Base-by-base conservation (phyloP, 1,284 basidiomycete genomes). In the Bondarzewia mesenterica region DNA sequence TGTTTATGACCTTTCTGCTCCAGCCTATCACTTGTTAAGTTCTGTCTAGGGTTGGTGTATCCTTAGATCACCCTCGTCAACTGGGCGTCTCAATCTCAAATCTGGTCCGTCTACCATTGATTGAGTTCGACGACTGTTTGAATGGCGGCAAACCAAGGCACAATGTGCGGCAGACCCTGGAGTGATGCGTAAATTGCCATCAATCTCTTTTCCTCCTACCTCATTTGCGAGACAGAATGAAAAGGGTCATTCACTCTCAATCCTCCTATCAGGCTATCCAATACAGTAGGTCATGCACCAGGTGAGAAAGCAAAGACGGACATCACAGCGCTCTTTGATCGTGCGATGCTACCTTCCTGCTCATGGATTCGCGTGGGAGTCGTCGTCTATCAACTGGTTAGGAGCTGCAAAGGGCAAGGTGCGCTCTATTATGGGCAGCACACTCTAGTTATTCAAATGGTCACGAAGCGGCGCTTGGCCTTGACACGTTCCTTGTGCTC, bases 211-310 rank as follows among this genome's bases (percentile, higher is more conserved):
- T 5, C 21, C 15, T 12, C 5, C 5, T 35, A 8, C 32, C 10
- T 35, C 14, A 39, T 39, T 39, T 16, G 38, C 32, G 38, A 32
- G n/a, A 26, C 55, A 94, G 89, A 85, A 92, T 50, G 81, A 93
- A 0, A 74, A 71, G 0, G 94, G 91, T 0, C 70, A 86, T 55
- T 72, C 77, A 8, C 68, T 99, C 10, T 79, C 80, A 14, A 88
- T 99, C 52, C 95, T 95, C 1, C 98, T 99, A 95, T 96, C 96
- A 0, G 96, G 96, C 0, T 96, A 99, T 60, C 93, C 93, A 0
- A 75, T 98, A 46, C 81, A 85, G n/a, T n/a, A n/a, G n/a, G n/a
- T 14, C 38, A 12, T 5, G 62, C 70, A 0, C 74, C 76, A 0
- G 61, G 82, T 3, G 74, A 73, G 4, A 75, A 83, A 54, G 71